Base-by-base conservation (phyloP, 2,329 filamentous ascomycete species). In the Fusarium chlamydosporum region DNA sequence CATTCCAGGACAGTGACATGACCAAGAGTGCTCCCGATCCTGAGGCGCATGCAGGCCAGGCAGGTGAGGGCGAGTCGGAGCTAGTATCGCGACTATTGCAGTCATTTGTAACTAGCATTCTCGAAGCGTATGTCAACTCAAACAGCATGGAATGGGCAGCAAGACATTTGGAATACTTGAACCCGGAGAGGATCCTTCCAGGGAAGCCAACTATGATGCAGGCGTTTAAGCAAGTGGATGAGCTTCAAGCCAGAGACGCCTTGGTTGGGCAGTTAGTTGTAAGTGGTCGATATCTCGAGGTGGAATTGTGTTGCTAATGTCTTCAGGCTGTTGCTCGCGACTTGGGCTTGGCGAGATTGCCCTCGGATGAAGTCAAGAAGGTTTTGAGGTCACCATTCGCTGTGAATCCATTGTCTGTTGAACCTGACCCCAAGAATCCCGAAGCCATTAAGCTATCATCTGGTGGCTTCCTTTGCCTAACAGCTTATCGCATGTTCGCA, bases 31-130 rank as follows among this genome's bases (percentile, higher is more conserved):
- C 86, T 8, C 88, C 87, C 3, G 89, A 90, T 72, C 88, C 88
- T 1, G 88, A 90, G 76, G 87, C 85, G 4, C 77, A 79, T 57
- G 68, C 68, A 11, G 77, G 77, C 23, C 60, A 69, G 42, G 67
- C 70, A 16, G 83, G 84, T 45, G 83, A 84, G 7, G 82, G 84
- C 35, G 91, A 94, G 76, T 81, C 81, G 3, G 85, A 83, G 10
- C 81, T 94, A 64, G 87, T 91, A 73, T 82, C 83, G 35, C 88
- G 86, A 59, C 81, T 95, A 16, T 79, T 95, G 26, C 90, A 93
- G 74, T 89, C 90, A 2, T 94, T 96, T 76, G 84, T 93, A n/a
- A 93, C 91, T 0, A 91, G 92, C 75, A 81, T 94, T 18, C 79
- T 94, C 12, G 92, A 94, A 75, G 86, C 90, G 45, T 95, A 93